phyloP scores from a whole-genome alignment of 1,284 basidiomycete genomes.

The Ganoderma leucocontextum region DNA sequence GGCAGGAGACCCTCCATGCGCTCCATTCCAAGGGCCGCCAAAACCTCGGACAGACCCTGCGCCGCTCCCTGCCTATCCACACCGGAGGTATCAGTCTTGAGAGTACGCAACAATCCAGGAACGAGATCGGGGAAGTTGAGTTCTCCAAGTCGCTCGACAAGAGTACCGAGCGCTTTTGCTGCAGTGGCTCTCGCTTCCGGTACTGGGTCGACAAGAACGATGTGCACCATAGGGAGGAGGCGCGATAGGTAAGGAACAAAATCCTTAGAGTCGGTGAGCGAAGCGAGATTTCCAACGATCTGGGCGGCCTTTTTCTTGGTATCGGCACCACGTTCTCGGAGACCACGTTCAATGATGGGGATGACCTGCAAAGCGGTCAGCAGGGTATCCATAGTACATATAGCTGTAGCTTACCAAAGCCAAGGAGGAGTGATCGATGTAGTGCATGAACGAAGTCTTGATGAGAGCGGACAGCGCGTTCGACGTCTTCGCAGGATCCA shows the following conservation, averaged over 20 bases:
- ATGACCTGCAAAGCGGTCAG: conserved; percentile 69
- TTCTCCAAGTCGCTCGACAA: conserved; percentile 97
- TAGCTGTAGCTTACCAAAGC: conserved; percentile 71
- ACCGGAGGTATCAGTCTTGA: conserved; percentile 94
- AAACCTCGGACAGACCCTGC: conserved; percentile 96
- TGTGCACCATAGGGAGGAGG: conserved; percentile 91
- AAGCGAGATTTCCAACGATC: conserved; percentile 96
- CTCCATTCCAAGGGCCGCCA: conserved; percentile 97
- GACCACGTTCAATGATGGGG: conserved; percentile 94
- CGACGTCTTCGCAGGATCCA: conserved; percentile 94
- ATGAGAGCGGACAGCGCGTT: conserved; percentile 85
- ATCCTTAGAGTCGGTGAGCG: conserved; percentile 95
- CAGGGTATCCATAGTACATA: conserved; percentile 8
- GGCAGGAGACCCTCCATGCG: conserved; percentile 94
- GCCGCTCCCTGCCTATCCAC: conserved; percentile 98
- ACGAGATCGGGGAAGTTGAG: conserved; percentile 96
- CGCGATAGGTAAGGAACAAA: conserved; percentile 94
- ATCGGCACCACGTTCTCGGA: conserved; percentile 92
- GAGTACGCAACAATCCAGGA: conserved; percentile 86
- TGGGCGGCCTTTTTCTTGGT: conserved; percentile 96
- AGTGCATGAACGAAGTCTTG: conserved; percentile 97
- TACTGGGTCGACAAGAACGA: conserved; percentile 94
- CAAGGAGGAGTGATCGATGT: conserved; percentile 98
- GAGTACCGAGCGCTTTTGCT: conserved; percentile 95
- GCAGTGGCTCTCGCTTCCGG: conserved; percentile 98